These are phyloP conservation scores for Chernovozyma sophiae-reginae DNA, from an alignment of 1,139 yeast species.

Conservation along the genomic window DNA sequence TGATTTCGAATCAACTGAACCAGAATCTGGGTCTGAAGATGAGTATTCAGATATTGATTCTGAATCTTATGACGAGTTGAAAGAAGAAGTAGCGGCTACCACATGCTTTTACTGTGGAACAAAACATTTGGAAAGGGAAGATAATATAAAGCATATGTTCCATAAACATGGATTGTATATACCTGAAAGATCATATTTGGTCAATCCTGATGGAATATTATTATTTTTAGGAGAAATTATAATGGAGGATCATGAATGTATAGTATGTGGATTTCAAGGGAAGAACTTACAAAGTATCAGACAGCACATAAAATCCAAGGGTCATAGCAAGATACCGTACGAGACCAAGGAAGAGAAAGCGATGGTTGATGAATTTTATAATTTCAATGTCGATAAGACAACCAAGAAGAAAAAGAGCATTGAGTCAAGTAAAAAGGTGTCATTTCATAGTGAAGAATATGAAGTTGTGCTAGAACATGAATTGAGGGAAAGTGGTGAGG, in stretches of 20 bases:
- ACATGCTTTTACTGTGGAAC: conserved; percentile 41
- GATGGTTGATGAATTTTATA: conserved; percentile 39
- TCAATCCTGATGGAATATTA: conserved; percentile 43
- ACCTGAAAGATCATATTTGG: conserved; percentile 43
- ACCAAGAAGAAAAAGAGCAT: conserved; percentile 9
- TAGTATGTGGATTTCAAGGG: conserved; percentile 52
- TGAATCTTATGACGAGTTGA: conserved; percentile 19
- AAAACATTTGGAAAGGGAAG: conserved; percentile 35
- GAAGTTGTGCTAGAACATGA: conserved; percentile 10
- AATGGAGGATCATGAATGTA: conserved; percentile 44
- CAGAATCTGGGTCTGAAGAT: conserved; percentile 17
- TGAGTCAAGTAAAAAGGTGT: conserved; percentile 22
- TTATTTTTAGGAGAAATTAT: conserved; percentile 41
- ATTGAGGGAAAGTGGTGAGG: conserved; percentile 17
- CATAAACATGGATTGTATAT: conserved; percentile 46
- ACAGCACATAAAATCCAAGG: conserved; percentile 49
- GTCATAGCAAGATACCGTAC: conserved; percentile 53
- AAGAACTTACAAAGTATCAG: conserved; percentile 46
- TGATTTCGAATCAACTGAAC: conserved; percentile 22
- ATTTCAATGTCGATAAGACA: conserved; percentile 24
- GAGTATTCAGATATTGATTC: conserved; percentile 21
- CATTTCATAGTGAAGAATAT: conserved; percentile 11
- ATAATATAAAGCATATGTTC: conserved; percentile 47
- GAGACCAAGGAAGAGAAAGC: conserved; percentile 44
- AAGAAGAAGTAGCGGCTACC: conserved; percentile 21